phyloP scores from a whole-genome alignment of 495 filamentous ascomycete species.

The Xylaria sp. region DNA sequence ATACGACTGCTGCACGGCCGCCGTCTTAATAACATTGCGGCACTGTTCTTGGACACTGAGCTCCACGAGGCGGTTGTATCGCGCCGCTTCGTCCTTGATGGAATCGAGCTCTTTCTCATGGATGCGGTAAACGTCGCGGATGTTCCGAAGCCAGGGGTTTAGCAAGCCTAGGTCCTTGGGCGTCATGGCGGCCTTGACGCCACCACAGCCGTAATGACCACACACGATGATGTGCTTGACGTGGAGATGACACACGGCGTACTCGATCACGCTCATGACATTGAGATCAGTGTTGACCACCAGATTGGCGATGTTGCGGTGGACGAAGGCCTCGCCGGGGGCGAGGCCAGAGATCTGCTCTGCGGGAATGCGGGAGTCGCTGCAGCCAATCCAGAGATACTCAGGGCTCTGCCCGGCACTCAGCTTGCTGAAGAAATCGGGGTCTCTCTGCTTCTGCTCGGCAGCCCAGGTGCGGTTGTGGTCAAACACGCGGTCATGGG shows the following conservation, averaged over 20 bases:
- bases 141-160: conserved; percentile 68
- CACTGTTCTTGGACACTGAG: conserved; percentile 66
- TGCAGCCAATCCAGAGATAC: conserved; percentile 71
- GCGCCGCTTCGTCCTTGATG: conserved; percentile 51
- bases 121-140: conserved; percentile 65
- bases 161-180: conserved; percentile 64
- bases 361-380: conserved; percentile 68
- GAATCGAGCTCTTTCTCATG: conserved; percentile 63
- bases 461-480: conserved; percentile 62
- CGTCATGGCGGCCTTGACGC: conserved; percentile 67
- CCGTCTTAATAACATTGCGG: conserved; percentile 65
- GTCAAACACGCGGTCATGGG: conserved; percentile 61
- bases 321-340: conserved; percentile 66
- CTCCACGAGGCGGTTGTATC: conserved; percentile 65
- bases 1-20: conserved; percentile 61
- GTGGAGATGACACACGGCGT: conserved; percentile 64
- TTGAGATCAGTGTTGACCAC: conserved; percentile 65
- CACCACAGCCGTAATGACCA: conserved; percentile 70
- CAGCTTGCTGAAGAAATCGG: conserved; percentile 63
- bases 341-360: conserved; percentile 65
- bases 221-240: conserved; percentile 72
- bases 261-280: conserved; percentile 68
- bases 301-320: conserved; percentile 71
- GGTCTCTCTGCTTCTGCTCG: conserved; percentile 56
- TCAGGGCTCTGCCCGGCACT: conserved; percentile 61